Evolutionary conservation across 1,139 yeast species (phyloP).

Genomic region (Zhuliangozyma parablackwelliae): DNA sequence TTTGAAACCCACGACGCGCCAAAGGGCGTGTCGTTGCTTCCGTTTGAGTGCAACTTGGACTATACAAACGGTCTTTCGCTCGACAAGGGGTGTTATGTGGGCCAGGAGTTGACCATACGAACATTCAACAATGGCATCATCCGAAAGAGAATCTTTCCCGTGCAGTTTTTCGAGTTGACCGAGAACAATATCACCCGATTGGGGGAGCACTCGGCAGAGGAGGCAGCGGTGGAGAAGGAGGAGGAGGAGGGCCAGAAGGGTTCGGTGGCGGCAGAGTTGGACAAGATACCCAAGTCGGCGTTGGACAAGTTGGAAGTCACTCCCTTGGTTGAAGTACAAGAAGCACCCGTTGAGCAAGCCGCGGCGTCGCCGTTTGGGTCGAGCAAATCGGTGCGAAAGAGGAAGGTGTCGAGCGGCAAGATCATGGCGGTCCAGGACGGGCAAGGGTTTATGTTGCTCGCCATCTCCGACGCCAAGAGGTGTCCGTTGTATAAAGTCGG

Average conservation of each 20-base stretch:
- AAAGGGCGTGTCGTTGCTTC: constrained; percentile 48
- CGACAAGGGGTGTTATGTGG: constrained; percentile 92
- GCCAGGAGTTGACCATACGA: constrained; percentile 91
- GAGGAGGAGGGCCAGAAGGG: constrained; percentile 6
- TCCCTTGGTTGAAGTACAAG: constrained; percentile 13
- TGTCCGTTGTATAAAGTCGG: constrained; percentile 25
- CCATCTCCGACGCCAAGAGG: constrained; percentile 38
- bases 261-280: constrained; percentile 14
- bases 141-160: constrained; percentile 77
- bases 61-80: constrained; percentile 76
- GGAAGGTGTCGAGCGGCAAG: constrained; percentile 52
- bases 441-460: constrained; percentile 62
- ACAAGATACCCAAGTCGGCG: constrained; percentile 14
- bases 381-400: constrained; percentile 24
- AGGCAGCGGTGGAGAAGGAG: neutral
- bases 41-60: constrained; percentile 83
- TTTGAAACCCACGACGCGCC: constrained; percentile 57
- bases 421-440: constrained; percentile 54
- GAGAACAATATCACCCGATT: constrained; percentile 8
- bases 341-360: constrained; percentile 7
- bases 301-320: constrained; percentile 23
- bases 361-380: constrained; percentile 30
- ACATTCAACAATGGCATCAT: constrained; percentile 80
- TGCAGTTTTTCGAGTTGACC: constrained; percentile 41
- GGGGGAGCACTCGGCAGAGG: neutral